Percentiles rank a stretch among this genome's conserved stretches.
These are phyloP conservation scores for Podaxis sp. DNA, from an alignment of 768 basidiomycete genomes.

Conservation along the genomic window DNA sequence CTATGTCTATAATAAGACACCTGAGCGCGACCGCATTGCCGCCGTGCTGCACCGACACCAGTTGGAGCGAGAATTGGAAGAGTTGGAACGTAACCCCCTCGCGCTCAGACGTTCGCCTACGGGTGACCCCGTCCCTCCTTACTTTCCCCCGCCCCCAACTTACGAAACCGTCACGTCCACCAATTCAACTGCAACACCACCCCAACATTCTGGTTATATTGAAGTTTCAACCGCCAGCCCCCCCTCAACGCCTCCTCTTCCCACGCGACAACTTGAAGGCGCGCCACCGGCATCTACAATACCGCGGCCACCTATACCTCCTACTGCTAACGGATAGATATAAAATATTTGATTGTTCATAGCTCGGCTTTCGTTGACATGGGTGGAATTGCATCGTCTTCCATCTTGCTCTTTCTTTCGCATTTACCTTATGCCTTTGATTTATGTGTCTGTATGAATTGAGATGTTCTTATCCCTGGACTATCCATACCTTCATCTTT, in stretches of 20 bases:
- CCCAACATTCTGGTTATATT: constrained; percentile 16
- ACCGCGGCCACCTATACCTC: constrained; percentile 15
- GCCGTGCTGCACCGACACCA: constrained; percentile 42
- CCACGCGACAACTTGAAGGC: constrained; percentile 1
- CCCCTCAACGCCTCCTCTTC: constrained; percentile 11
- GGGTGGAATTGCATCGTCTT: not conserved
- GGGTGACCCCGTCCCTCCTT: constrained; percentile 51
- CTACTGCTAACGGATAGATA: constrained; percentile 20
- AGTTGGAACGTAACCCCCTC: constrained; percentile 39
- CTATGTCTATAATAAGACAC: constrained; percentile 44
- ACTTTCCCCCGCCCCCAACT: constrained; percentile 48
- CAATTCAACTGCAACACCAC: not conserved
- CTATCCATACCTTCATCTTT: not conserved
- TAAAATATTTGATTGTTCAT: not conserved
- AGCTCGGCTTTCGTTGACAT: not conserved
- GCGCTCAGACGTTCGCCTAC: constrained; percentile 27
- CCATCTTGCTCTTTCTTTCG: not conserved
- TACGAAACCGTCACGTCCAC: constrained; percentile 29
- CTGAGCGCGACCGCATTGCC: constrained; percentile 44
- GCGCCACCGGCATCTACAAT: constrained; percentile 13
- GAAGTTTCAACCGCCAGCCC: constrained; percentile 18
- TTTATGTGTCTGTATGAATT: not conserved
- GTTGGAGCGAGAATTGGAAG: constrained; percentile 52
- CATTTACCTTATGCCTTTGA: not conserved
- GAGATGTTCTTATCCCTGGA: not conserved